Evolutionary conservation across 2,329 filamentous ascomycete genomes (phyloP).

Genomic region (Nemania serpens): DNA sequence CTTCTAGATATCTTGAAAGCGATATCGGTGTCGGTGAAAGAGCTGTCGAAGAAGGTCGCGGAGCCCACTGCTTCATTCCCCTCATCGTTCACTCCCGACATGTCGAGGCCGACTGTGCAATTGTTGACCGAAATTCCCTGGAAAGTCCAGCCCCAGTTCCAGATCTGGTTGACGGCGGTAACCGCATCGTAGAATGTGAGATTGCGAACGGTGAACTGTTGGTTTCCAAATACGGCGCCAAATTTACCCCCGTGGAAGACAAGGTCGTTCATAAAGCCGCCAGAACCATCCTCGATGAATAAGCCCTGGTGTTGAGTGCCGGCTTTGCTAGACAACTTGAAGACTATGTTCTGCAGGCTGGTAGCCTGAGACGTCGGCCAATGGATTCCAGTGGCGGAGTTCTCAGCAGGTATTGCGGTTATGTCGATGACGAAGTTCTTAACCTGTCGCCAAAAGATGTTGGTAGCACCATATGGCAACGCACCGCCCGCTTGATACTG

Average conservation of each 20-base stretch:
- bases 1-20: constrained; percentile 68
- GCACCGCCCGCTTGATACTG: constrained; percentile 47
- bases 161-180: constrained; percentile 72
- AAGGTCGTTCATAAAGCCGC: constrained; percentile 71
- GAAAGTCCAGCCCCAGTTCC: constrained; percentile 80
- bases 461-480: constrained; percentile 58
- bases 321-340: constrained; percentile 52
- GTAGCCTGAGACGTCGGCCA: constrained; percentile 71
- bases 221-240: constrained; percentile 62
- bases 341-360: constrained; percentile 61
- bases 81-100: constrained; percentile 51
- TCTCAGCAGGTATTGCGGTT: constrained; percentile 52
- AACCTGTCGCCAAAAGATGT: constrained; percentile 63
- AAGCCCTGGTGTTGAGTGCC: constrained; percentile 60
- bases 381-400: constrained; percentile 60
- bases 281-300: constrained; percentile 67
- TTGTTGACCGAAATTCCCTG: constrained; percentile 49
- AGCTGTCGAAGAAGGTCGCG: constrained; percentile 74
- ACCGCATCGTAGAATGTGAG: constrained; percentile 68
- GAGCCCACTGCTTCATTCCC: constrained; percentile 63
- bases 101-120: constrained; percentile 69
- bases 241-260: constrained; percentile 74
- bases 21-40: constrained; percentile 66
- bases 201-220: constrained; percentile 73
- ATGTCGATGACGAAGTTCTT: constrained; percentile 62